These are phyloP conservation scores for Camellia oleifera DNA, from an alignment of 179 eudicot species.

Conservation along the genomic window DNA sequence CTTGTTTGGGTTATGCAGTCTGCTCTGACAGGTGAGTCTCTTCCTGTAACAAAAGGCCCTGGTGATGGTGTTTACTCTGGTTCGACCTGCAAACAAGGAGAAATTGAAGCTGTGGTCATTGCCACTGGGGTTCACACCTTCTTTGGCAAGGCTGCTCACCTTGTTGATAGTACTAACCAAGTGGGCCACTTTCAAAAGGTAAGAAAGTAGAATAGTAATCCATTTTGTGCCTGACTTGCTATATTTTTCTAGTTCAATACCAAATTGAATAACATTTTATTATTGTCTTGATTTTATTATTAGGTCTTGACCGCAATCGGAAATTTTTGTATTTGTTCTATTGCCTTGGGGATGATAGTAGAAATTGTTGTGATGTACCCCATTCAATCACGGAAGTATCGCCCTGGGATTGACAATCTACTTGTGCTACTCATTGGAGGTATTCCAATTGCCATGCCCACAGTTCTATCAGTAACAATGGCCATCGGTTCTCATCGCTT, in stretches of 20 bases:
- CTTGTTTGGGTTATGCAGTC: conserved; percentile 48
- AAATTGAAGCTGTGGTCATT: conserved; percentile 82
- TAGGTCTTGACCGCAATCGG: conserved; percentile 93
- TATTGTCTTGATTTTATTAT: neutral
- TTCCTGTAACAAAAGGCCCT: conserved; percentile 89
- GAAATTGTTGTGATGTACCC: conserved; percentile 91
- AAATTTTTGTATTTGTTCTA: conserved; percentile 92
- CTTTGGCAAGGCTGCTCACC: conserved; percentile 94
- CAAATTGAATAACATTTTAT: neutral
- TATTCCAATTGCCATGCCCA: conserved; percentile 96
- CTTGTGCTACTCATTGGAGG: conserved; percentile 94
- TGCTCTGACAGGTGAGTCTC: conserved; percentile 84
- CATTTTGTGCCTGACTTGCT: neutral
- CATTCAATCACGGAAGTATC: conserved; percentile 70
- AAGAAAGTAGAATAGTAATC: conserved; percentile 10
- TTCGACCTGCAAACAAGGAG: conserved; percentile 94
- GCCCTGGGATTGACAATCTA: conserved; percentile 90
- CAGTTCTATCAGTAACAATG: conserved; percentile 94
- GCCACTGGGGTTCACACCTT: conserved; percentile 96
- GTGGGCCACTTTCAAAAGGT: conserved; percentile 94
- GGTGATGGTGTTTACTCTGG: conserved; percentile 93
- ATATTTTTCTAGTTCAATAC: neutral
- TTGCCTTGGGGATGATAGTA: conserved; percentile 79
- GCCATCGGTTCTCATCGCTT: conserved; percentile 91
- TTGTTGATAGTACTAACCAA: conserved; percentile 83